Evolutionary conservation across 129 eudicot species (phyloP), one percentile per base, ranked within the genome.

Genomic region (Arctium minus): DNA sequence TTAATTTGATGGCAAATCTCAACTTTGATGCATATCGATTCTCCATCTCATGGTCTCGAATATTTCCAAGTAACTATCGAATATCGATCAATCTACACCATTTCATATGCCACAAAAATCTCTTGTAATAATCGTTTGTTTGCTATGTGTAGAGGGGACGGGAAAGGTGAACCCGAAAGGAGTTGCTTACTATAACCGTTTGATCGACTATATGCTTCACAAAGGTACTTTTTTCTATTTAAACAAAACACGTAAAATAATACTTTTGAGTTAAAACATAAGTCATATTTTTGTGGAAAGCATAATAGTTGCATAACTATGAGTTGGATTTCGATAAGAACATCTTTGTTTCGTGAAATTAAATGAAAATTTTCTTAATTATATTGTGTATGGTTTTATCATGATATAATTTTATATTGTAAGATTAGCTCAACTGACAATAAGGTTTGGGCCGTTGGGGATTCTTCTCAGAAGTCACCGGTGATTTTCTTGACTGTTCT

Each of bases 11-110:
- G 98, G 89, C 77, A 29, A 88, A 87, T 70, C 87, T 92, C 35
- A 91, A 92, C 81, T 91, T 92, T 18, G 98, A 94, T 67, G 97
- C 97, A 17, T 94, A 94, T 81, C 89, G 98, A 6, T 94, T 94
- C 85, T 94, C 98, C 1, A 91, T 94, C 75, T 94, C 98, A 36
- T 94, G 98, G 96, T 84, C 93, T 53, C 89, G 97, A 65, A 90
- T 92, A 68, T 92, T 94, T 78, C 98, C 97, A 85, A 85, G 97
- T 92, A 87, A 87, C 30, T 22, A 22, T 22, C 27, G 27, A 22
- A 22, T 1, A 6, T 40, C 48, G 30, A 15, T 70, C 30, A 33
- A 46, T 77, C 74, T 68, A 30, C 31, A 30, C 11, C 78, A 13
- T 40, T 64, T 5, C 64, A 79, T 31, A 48, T 17, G 56, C 39